phyloP scores from a whole-genome alignment of 495 filamentous ascomycete species.

The Hypoxylon cercidicola region DNA sequence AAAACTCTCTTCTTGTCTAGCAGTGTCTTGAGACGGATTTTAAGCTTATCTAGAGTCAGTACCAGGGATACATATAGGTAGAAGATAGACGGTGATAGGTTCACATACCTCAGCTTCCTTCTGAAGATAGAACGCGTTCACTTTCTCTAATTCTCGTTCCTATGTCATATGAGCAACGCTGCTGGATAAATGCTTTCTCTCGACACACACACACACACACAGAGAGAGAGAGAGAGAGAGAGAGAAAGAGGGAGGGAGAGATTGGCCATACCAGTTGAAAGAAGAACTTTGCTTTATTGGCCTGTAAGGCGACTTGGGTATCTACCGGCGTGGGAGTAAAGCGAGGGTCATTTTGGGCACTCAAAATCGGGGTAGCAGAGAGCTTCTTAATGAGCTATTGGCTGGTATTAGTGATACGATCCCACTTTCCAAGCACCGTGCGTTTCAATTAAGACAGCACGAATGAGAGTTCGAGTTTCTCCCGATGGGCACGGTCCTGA shows the following conservation, averaged over 20 bases:
- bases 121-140: constrained; percentile 96
- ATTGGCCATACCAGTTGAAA: constrained; percentile 81
- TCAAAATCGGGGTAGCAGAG: constrained; percentile 86
- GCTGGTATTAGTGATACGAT: constrained; percentile 47
- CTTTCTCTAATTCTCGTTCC: constrained; percentile 98
- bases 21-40: constrained; percentile 87
- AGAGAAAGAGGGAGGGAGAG: constrained; percentile 5
- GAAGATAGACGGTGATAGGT: not conserved
- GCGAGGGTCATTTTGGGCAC: constrained; percentile 72
- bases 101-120: constrained; percentile 92
- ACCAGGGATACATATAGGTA: not conserved
- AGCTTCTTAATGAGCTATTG: constrained; percentile 96
- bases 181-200: not conserved
- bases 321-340: constrained; percentile 63
- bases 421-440: constrained; percentile 28
- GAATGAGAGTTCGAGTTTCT: constrained; percentile 17
- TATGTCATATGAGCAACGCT: constrained; percentile 47
- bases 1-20: constrained; percentile 93
- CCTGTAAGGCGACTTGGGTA: constrained; percentile 90
- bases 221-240: no score
- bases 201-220: no score
- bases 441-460: constrained; percentile 29
- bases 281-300: constrained; percentile 98
- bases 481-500: constrained; percentile 5
- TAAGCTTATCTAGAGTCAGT: constrained; percentile 70